A percentile compares a stretch with the other conserved stretches of the same genome.
phyloP scores from a whole-genome alignment of 2,329 filamentous ascomycete genomes.

The Sordariomycetes sp. region DNA sequence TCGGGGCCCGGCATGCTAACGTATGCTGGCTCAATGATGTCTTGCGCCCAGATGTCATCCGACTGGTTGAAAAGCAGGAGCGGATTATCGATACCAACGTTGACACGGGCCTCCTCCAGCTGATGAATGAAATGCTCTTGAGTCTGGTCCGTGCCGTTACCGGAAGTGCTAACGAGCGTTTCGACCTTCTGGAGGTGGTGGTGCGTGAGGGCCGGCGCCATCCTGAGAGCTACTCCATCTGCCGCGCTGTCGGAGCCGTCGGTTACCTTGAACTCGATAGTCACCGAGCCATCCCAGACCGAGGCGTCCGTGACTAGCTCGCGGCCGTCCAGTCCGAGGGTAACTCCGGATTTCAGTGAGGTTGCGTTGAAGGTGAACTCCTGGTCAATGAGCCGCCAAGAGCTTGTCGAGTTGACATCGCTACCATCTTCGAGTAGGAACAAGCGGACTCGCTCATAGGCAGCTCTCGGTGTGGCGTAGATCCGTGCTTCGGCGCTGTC shows the following conservation, averaged over 20 bases:
- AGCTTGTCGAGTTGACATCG: background rate
- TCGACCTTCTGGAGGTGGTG: constrained; percentile 18
- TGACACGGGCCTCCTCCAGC: constrained; percentile 7
- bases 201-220: constrained; percentile 23
- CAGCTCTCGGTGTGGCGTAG: constrained; percentile 3
- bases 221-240: constrained; percentile 17
- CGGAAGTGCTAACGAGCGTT: constrained; percentile 12
- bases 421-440: constrained; percentile 11
- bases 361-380: constrained; percentile 14
- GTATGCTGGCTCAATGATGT: constrained; percentile 23
- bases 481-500: constrained; percentile 9
- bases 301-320: constrained; percentile 8
- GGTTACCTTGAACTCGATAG: constrained; percentile 15
- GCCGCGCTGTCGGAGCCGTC: constrained; percentile 8
- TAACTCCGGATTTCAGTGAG: constrained; percentile 15
- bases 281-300: constrained; percentile 16
- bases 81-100: constrained; percentile 9
- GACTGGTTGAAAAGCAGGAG: constrained; percentile 11
- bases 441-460: constrained; percentile 13
- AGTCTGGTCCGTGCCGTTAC: background rate
- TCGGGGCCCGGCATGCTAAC: constrained; percentile 21
- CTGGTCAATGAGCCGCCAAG: constrained; percentile 14
- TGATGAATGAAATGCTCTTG: constrained; percentile 10
- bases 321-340: constrained; percentile 21
- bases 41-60: constrained; percentile 22